Evolutionary conservation across 495 filamentous ascomycete genomes (phyloP).

Genomic region (Daldinia bambusicola): DNA sequence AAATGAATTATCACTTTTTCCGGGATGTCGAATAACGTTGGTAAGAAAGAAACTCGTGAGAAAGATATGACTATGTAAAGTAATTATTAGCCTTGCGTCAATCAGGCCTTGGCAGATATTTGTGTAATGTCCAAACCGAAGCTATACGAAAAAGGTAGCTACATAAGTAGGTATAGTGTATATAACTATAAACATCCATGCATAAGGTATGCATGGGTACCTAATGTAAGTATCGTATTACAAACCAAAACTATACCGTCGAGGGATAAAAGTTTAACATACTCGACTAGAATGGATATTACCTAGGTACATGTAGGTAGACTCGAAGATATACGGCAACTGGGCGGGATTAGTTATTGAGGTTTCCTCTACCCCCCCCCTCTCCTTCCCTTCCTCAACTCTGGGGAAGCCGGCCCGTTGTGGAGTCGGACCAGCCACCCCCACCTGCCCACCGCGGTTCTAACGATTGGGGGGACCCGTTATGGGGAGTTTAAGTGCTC

Average conservation of each 20-base stretch:
- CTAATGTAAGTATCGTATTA: background rate
- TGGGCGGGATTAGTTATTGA: background rate
- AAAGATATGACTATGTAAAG: background rate
- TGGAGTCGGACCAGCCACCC: constrained; percentile 19
- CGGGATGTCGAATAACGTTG: background rate
- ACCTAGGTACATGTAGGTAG: no score
- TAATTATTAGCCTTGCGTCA: background rate
- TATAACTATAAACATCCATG: no score
- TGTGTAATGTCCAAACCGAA: background rate
- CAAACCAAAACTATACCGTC: background rate
- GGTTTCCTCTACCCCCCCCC: no score
- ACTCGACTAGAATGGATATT: no score
- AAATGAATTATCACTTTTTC: background rate
- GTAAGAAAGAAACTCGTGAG: background rate
- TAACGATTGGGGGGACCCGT: background rate
- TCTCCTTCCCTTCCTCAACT: background rate
- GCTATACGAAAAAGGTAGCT: background rate
- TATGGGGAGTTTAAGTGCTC: background rate
- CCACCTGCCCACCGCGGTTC: constrained; percentile 26
- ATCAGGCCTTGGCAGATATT: background rate
- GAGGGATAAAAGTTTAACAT: background rate
- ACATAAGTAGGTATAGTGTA: no score
- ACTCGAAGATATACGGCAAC: background rate
- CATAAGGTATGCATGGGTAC: no score
- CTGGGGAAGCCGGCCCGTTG: constrained; percentile 38